Base-by-base conservation (phyloP, 306 rosid genomes). In the Malus fusca region DNA sequence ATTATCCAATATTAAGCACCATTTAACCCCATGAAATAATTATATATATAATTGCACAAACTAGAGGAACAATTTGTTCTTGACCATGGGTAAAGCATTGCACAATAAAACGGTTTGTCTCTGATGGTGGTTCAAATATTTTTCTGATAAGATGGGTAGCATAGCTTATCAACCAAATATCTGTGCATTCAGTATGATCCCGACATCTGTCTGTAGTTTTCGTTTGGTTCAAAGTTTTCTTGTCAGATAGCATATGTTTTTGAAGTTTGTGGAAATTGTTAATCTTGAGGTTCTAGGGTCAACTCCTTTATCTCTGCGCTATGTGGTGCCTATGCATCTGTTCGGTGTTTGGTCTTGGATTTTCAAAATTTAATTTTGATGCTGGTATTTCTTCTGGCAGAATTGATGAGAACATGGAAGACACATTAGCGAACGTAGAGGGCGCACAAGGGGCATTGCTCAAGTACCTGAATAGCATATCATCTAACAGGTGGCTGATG, bases 401-500 rank as follows among this genome's bases (percentile, higher is more conserved):
- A 89, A 96, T 96, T 80, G 99, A 96, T 72, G 98, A 96, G 79
- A 96, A 96, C 86, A 96, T 92, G 97, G 97, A 96, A 18, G 99
- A 96, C 80, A 85, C 99, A 4, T 72, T 96, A 86, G 78, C 92
- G 12, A 96, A 92, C 5, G 98, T 96, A 58, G 99, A 96, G 76
- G 99, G 98, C 23, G 96, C 97, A 56, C 98, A 96, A 83, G 98
- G 96, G 70, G 88, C 87, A 11, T 69, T 96, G 84, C 90, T 96
- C 79, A 92, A 96, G 91, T 96, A 96, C 86, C 88, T 96, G 79
- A 92, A 86, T 83, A 89, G 88, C 91, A 96, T 92, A 85, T 96
- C 99, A 53, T 96, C 99, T 61, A 96, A 96, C 82, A 90, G 96
- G 91, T 96, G 99, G 99, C 84, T 92, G 87, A 96, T 92, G 99